phyloP scores from a whole-genome alignment of 495 filamentous ascomycete species.

The Geoglossum glabrum region DNA sequence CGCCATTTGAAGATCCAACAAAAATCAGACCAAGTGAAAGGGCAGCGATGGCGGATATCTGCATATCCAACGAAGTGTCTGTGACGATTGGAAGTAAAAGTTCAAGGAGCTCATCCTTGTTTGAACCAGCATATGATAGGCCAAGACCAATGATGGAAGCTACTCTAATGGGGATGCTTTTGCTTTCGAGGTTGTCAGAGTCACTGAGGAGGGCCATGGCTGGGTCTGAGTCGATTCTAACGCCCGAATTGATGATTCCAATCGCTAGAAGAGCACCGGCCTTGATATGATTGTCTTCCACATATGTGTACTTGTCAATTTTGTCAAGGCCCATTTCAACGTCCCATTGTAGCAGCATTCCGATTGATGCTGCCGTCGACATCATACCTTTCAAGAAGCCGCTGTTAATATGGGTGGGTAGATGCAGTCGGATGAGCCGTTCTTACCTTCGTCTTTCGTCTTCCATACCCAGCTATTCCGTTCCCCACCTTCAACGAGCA shows the following conservation, averaged over 20 bases:
- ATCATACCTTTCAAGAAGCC: conserved; percentile 41
- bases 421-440: background rate
- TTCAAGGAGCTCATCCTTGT: conserved; percentile 65
- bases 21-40: conserved; percentile 78
- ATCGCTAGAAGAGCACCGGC: conserved; percentile 78
- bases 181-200: conserved; percentile 50
- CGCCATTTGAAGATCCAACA: conserved; percentile 75
- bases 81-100: conserved; percentile 67
- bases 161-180: conserved; percentile 52
- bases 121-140: conserved; percentile 78
- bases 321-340: conserved; percentile 73
- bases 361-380: conserved; percentile 82
- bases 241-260: conserved; percentile 84
- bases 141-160: conserved; percentile 91
- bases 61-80: conserved; percentile 71
- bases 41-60: conserved; percentile 89
- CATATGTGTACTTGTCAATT: conserved; percentile 82
- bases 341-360: conserved; percentile 79
- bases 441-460: conserved; percentile 71
- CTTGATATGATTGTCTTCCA: conserved; percentile 62
- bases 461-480: conserved; percentile 86
- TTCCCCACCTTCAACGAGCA: conserved; percentile 53
- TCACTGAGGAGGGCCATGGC: conserved; percentile 71
- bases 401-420: background rate
- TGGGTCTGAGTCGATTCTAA: conserved; percentile 68